phyloP scores from a whole-genome alignment of 495 filamentous ascomycete genomes.

The Hyaloscypha variabilis region DNA sequence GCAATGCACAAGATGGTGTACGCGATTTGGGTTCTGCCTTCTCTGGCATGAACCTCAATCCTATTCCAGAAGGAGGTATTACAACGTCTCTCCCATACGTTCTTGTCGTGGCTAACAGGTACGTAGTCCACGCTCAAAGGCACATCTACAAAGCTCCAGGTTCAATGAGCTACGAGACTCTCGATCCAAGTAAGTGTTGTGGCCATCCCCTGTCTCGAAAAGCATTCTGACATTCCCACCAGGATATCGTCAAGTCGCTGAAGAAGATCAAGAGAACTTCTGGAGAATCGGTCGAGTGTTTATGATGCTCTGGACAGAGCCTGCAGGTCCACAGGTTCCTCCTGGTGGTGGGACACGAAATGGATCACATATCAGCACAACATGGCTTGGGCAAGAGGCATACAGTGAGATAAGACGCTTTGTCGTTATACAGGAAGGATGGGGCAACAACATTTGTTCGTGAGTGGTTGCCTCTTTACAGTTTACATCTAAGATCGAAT shows the following conservation, averaged over 20 bases:
- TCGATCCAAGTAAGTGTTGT: not conserved
- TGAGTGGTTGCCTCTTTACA: constrained; percentile 1
- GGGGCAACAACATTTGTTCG: constrained; percentile 23
- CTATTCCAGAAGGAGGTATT: not conserved
- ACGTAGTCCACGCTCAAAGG: not conserved
- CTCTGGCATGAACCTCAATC: not conserved
- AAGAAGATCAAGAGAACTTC: constrained; percentile 6
- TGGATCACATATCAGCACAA: constrained; percentile 11
- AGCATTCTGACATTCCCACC: too few relatives aligned
- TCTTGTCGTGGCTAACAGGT: not conserved
- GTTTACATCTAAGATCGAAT: too few relatives aligned
- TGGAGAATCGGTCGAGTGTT: constrained; percentile 25
- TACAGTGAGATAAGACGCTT: constrained; percentile 28
- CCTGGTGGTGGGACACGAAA: not conserved
- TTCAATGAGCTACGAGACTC: not conserved
- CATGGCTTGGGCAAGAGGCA: constrained; percentile 5
- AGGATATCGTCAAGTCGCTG: not conserved
- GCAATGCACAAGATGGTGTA: not conserved
- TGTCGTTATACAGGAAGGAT: constrained; percentile 14
- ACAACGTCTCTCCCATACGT: not conserved
- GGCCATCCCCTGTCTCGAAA: not conserved
- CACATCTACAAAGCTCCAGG: not conserved
- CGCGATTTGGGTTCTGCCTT: not conserved
- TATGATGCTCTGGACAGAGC: constrained; percentile 28
- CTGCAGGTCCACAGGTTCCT: not conserved